Conservation (phyloP, 2,329 filamentous ascomycete genomes). For the Fusarium torulosum region DNA sequence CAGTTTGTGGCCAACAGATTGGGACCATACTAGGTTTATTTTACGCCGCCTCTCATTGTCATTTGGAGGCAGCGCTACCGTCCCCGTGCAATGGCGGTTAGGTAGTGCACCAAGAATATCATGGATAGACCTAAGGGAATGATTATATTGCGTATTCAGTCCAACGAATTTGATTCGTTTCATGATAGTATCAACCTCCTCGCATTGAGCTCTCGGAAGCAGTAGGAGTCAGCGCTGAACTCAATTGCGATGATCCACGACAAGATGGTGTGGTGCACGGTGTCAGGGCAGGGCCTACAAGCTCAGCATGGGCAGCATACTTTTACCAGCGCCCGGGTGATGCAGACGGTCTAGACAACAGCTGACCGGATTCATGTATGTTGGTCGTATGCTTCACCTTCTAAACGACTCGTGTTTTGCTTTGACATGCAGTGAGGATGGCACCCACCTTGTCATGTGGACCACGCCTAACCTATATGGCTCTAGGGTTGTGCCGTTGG, state of each 20-base stretch:
- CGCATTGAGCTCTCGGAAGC: not conserved
- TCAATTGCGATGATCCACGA: not conserved
- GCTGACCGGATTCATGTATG: slow-evolving; percentile 30
- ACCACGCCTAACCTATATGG: slow-evolving; percentile 20
- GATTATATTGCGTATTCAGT: not conserved
- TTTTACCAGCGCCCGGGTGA: not conserved
- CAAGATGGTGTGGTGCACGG: not conserved
- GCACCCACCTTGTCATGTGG: slow-evolving; percentile 21
- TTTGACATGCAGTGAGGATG: slow-evolving; percentile 31
- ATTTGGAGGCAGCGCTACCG: slow-evolving; percentile 7
- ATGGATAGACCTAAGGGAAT: not conserved
- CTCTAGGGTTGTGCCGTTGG: slow-evolving; percentile 40
- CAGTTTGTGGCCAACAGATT: slow-evolving; percentile 45
- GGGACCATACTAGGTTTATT: slow-evolving; percentile 32
- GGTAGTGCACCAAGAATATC: not conserved
- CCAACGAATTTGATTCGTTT: not conserved
- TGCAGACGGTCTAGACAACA: not conserved
- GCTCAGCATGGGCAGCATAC: not conserved
- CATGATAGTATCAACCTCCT: not conserved
- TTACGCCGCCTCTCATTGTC: slow-evolving; percentile 19
- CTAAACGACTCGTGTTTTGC: slow-evolving; percentile 38
- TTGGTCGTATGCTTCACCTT: slow-evolving; percentile 23
- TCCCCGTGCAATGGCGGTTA: slow-evolving; percentile 19
- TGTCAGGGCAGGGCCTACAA: slow-evolving; percentile 1
- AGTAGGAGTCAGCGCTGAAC: not conserved